Evolutionary conservation across 345 rosid species (phyloP), one percentile per base, ranked within the genome.

Genomic region (Corchorus olitorius): DNA sequence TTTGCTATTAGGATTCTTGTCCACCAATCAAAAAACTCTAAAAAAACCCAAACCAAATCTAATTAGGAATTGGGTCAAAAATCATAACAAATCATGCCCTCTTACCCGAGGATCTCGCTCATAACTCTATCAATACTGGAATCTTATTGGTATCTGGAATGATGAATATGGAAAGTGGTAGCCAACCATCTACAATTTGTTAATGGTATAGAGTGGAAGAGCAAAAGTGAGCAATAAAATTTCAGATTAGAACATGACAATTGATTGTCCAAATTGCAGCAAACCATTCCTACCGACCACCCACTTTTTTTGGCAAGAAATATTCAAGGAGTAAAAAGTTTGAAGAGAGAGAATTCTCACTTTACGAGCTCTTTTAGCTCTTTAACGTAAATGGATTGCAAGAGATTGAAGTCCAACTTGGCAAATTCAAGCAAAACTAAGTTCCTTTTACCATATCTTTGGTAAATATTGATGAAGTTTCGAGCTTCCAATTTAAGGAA

Each of bases 71-170:
- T n/a, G n/a, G n/a, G n/a, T n/a, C n/a, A n/a, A n/a, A n/a, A n/a
- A n/a, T n/a, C n/a, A n/a, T n/a, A n/a, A n/a, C n/a, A 82, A 82
- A 52, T 82, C 70, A 62, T 58, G 82, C 50, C 83, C 81, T 82
- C 90, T 85, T 83, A 88, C 91, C 33, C 78, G 89, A 22, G 81
- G 87, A 77, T 78, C 90, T 70, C 85, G 91, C 20, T 83, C 92
- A 76, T 48, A 80, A 70, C 79, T 76, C 61, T 88, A 86, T 22
- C 75, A 80, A 66, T 79, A 90, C 55, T 78, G 91, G 69, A 89
- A 90, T 81, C 94, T 89, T 13, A 90, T 89, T 54, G 94, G 95
- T 65, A 89, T 86, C 95, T 91, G 75, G 39, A 39, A 53, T 37
- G 53, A 19, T 62, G 54, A 39, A 2, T 72, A 68, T 3, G 9